Evolutionary conservation across 2,329 filamentous ascomycete genomes (phyloP).

Genomic region (Alternaria incomplexa): DNA sequence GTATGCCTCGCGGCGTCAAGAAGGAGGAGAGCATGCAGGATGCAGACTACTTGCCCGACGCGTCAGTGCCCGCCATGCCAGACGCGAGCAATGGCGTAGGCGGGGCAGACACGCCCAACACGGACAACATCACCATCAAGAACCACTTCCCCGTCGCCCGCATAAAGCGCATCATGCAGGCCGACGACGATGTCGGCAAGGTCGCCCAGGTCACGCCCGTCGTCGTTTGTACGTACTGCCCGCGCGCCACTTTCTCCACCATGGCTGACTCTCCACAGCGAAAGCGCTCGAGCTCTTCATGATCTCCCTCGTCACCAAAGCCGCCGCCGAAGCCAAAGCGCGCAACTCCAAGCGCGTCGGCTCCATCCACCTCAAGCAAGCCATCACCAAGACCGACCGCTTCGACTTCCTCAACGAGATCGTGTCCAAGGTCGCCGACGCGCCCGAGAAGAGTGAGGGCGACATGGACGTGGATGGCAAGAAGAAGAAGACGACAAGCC

Average conservation of each 20-base stretch:
- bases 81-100: constrained; percentile 26
- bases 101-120: constrained; percentile 34
- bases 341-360: constrained; percentile 90
- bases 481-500: constrained; percentile 51
- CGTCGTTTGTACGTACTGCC: constrained; percentile 71
- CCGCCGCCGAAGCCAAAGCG: constrained; percentile 80
- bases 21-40: constrained; percentile 42
- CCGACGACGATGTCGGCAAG: constrained; percentile 97
- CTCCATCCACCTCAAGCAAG: constrained; percentile 88
- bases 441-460: constrained; percentile 59
- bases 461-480: constrained; percentile 52
- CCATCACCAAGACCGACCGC: constrained; percentile 85
- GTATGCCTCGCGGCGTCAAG: constrained; percentile 38
- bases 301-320: constrained; percentile 89
- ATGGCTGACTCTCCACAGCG: constrained; percentile 55
- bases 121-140: constrained; percentile 73
- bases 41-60: constrained; percentile 46
- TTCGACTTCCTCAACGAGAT: constrained; percentile 95
- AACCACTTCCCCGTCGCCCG: constrained; percentile 97
- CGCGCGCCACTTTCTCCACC: not conserved
- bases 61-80: constrained; percentile 32
- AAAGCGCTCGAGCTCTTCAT: constrained; percentile 98
- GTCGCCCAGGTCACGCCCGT: constrained; percentile 97
- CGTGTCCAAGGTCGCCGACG: constrained; percentile 80
- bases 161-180: constrained; percentile 99